A percentile compares a stretch with the other conserved stretches of the same genome.
Evolutionary conservation across 305 asterid species (phyloP).

Genomic region (Fraxinus ornus): DNA sequence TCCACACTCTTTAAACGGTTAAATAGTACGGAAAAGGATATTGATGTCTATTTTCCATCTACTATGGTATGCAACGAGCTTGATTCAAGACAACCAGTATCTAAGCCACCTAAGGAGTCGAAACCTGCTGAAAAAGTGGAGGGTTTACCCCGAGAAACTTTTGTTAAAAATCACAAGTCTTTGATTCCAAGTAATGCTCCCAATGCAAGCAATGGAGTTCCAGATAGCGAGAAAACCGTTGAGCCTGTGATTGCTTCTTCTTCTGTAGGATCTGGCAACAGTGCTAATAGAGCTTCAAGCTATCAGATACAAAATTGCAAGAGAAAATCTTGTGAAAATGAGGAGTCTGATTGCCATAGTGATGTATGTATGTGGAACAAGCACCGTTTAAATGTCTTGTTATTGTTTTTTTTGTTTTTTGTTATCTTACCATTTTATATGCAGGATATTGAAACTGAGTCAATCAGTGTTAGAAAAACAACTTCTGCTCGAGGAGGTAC

Average conservation of each 20-base stretch:
- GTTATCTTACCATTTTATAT: constrained; percentile 22
- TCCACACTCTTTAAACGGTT: constrained; percentile 27
- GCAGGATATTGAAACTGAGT: constrained; percentile 78
- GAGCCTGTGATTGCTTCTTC: constrained; percentile 75
- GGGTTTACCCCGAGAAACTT: constrained; percentile 30
- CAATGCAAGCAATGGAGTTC: constrained; percentile 31
- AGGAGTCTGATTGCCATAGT: constrained; percentile 68
- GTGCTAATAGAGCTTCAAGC: constrained; percentile 72
- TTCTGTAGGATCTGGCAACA: constrained; percentile 85
- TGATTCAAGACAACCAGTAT: constrained; percentile 30
- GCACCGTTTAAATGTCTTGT: too few species aligned
- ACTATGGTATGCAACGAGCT: constrained; percentile 21
- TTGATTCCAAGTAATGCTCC: constrained; percentile 19
- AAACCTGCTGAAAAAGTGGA: constrained; percentile 25
- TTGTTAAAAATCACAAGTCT: constrained; percentile 40
- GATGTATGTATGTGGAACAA: constrained; percentile 64
- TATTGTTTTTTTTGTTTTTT: too few species aligned
- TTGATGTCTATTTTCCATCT: constrained; percentile 30
- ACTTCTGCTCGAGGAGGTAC: constrained; percentile 47
- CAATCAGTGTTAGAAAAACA: constrained; percentile 48
- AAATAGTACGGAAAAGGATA: constrained; percentile 32
- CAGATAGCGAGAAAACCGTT: constrained; percentile 44
- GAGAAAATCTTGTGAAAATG: constrained; percentile 57
- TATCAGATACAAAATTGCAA: constrained; percentile 56
- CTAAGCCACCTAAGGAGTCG: constrained; percentile 33